Conservation (phyloP, 768 basidiomycete genomes). For the Steccherinum ochraceum region DNA sequence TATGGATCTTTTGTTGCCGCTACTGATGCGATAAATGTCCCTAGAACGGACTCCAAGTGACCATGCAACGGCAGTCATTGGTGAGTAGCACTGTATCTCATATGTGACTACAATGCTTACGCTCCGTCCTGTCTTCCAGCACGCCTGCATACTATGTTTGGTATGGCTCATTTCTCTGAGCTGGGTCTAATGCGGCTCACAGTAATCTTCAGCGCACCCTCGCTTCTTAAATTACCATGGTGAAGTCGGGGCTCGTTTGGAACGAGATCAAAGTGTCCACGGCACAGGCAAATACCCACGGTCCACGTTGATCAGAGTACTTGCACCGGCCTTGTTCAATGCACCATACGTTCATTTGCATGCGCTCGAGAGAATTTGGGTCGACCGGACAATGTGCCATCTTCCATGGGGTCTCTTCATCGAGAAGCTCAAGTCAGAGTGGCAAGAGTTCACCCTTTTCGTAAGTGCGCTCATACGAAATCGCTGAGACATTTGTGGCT, state of each 20-base stretch:
- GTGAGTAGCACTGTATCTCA: background rate
- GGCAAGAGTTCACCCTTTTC: background rate
- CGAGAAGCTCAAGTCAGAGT: background rate
- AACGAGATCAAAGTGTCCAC: background rate
- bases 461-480: background rate
- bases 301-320: background rate
- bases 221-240: conserved; percentile 2
- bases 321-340: background rate
- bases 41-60: background rate
- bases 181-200: background rate
- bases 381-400: background rate
- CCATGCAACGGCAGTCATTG: background rate
- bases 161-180: too few relatives aligned
- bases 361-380: background rate
- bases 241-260: background rate
- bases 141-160: background rate
- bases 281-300: background rate
- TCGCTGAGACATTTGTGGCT: too few relatives aligned
- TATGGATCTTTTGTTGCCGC: background rate
- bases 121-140: background rate
- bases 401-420: background rate
- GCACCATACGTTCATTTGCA: background rate
- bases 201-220: background rate
- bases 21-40: background rate
- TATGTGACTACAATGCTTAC: background rate